Evolutionary conservation across 2,329 filamentous ascomycete genomes (phyloP), one percentile per base, ranked within the genome.

Genomic region (Helotiales sp.): DNA sequence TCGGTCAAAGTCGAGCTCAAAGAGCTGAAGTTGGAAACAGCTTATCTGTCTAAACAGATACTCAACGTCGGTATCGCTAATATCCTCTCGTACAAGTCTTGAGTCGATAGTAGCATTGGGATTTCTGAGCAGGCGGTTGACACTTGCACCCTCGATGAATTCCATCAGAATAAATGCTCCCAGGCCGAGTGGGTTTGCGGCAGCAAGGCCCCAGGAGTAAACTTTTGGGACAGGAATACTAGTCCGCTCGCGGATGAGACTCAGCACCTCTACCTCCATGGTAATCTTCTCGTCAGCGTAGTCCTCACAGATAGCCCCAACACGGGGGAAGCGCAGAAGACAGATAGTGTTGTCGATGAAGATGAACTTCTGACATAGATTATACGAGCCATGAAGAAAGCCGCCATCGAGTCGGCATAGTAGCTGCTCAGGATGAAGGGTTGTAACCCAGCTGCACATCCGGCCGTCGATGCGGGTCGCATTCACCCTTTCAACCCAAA

Each of bases 371-470:
- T 77, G 52, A 7, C 76, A 72, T 1, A 72, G 72, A 69, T 78
- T 79, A 52, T 76, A 79, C 66, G 75, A 65, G 26, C 76, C 76
- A 70, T 77, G 50, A 64, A 75, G 68, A 72, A 78, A 76, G 45
- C 69, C 70, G 40, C 77, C 69, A 2, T 78, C 75, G 30, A 78
- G 73, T 62, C 72, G 66, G 70, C 77, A 79, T 47, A 72, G 71
- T 71, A 77, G 74, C 43, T 73, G 74, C 17, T 76, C 26, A 34
- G 75, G 72, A 74, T 79, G 74, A 61, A 78, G 78, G 61, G 74
- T 76, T 24, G 77, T 79, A 34, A 78, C 74, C 77, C 77, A 79
- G 32, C 26, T 8, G 28, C 15, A 26, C 43, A 63, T 7, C 10
- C 26, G 43, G 45, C 45, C 45, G 52, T 50, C 15, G 11, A 17